Base-by-base conservation (phyloP, 2,329 filamentous ascomycete species). In the Sarocladium brachiariae region DNA sequence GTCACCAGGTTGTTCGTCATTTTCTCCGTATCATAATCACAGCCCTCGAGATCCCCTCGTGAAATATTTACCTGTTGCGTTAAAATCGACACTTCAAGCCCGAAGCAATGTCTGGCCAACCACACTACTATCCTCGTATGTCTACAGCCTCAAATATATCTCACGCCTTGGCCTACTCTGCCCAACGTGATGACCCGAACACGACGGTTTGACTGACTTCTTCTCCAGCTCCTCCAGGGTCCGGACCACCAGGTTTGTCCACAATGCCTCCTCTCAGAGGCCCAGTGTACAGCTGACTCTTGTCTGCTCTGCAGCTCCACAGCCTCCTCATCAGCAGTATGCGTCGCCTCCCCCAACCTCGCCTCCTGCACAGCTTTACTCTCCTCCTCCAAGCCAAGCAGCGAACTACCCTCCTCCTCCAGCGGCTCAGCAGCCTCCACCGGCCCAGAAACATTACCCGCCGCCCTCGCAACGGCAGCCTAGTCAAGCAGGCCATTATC, bases 341-440 rank as follows among this genome's bases (percentile, higher is more conserved):
- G 71, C 72, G 41, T 66, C 68, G 45, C 73, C 73, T 19, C 73
- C 73, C 16, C 72, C 74, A 25, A 70, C 67, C 4, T 76, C 74
- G 19, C 70, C 73, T 46, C 72, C 74, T 2, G 69, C 71, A 19
- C 70, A 70, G 41, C 75, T 73, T 61, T 75, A 73, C 45, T 65
- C 72, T 47, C 66, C 72, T 49, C 70, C 71, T 11, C 67, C 70
- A 3, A 24, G 35, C 2, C 65, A 66, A 47, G 56, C 56, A 35
- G 43, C 33, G 43, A 43, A 51, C 33, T 67, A 66, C 51, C 65
- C 67, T 34, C 56, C 62, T 46, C 64, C 64, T 35, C 61, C 61
- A 11, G 56, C n/a, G n/a, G n/a, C 55, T 53, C 37, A 50, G 13
- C 55, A 55, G 16, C 63, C 65, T 8, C 30, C 47, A 43, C 50